Evolutionary conservation across 2,329 filamentous ascomycete species (phyloP).

Genomic region (Sporothrix brunneoviolacea): DNA sequence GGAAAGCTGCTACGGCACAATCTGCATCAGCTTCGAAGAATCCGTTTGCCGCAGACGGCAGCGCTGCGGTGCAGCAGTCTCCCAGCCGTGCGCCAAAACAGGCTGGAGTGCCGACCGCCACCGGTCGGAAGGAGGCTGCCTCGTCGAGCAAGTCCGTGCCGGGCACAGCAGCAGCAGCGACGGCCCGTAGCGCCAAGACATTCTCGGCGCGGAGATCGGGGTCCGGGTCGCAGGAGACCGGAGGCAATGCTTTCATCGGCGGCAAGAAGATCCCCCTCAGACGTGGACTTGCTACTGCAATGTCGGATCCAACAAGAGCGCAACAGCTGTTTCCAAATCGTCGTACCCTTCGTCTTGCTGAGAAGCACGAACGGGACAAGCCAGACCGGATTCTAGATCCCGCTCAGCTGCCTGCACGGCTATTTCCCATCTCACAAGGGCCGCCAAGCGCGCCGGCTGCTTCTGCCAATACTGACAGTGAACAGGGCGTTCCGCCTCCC

Average conservation of each 20-base stretch:
- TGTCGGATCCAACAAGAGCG: conserved; percentile 34
- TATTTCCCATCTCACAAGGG: conserved; percentile 26
- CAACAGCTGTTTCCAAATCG: conserved; percentile 35
- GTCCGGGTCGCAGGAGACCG: conserved; percentile 20
- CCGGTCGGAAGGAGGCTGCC: too few relatives aligned
- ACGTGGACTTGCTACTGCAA: conserved; percentile 30
- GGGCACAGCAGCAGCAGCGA: not conserved
- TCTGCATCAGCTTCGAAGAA: too few relatives aligned
- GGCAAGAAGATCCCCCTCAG: conserved; percentile 35
- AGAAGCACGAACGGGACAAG: conserved; percentile 36
- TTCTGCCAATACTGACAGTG: not conserved
- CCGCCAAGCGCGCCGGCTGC: conserved; percentile 13
- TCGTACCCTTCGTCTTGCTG: conserved; percentile 33
- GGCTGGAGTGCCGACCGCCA: too few relatives aligned
- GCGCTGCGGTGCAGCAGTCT: too few relatives aligned
- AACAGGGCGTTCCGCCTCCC: not conserved
- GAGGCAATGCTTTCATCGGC: conserved; percentile 39
- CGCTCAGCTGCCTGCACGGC: conserved; percentile 19
- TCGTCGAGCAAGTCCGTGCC: not conserved
- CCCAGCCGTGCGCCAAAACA: too few relatives aligned
- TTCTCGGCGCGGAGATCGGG: conserved; percentile 2
- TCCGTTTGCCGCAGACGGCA: too few relatives aligned
- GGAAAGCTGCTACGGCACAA: not conserved
- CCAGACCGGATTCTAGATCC: conserved; percentile 36
- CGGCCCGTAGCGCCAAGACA: not conserved